These are phyloP conservation scores for Papiliotrema fonsecae DNA, from an alignment of 1,284 basidiomycete species.

Conservation along the genomic window DNA sequence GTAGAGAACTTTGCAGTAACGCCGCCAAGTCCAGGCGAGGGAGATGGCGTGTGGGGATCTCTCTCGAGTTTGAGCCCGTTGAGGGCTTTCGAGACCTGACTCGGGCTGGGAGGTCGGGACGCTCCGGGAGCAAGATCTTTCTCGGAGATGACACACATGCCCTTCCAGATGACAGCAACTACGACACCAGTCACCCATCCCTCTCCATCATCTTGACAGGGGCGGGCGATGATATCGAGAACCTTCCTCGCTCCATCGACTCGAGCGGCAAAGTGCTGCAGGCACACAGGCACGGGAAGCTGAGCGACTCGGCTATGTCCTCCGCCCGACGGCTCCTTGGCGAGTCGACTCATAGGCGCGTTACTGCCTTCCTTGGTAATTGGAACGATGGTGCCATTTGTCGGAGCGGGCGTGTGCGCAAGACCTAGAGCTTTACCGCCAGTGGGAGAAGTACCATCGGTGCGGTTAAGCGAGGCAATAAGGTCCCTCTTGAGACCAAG, in stretches of 20 bases:
- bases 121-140: slow-evolving; percentile 17
- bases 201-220: slow-evolving; percentile 47
- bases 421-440: slow-evolving; percentile 35
- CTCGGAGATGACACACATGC: slow-evolving; percentile 42
- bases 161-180: slow-evolving; percentile 47
- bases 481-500: slow-evolving; percentile 44
- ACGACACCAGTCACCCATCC: slow-evolving; percentile 48
- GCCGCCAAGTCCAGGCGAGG: slow-evolving; percentile 23
- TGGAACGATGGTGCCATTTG: slow-evolving; percentile 13
- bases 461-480: slow-evolving; percentile 30
- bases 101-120: slow-evolving; percentile 38
- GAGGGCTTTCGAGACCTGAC: slow-evolving; percentile 37
- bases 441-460: slow-evolving; percentile 30
- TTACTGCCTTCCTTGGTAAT: slow-evolving; percentile 31
- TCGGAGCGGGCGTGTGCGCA: slow-evolving; percentile 29
- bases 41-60: slow-evolving; percentile 14
- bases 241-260: slow-evolving; percentile 44
- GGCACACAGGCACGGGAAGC: slow-evolving; percentile 36
- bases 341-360: slow-evolving; percentile 22
- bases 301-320: slow-evolving; percentile 22
- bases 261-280: slow-evolving; percentile 46
- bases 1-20: slow-evolving; percentile 38
- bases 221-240: slow-evolving; percentile 40
- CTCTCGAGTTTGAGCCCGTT: slow-evolving; percentile 32
- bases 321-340: slow-evolving; percentile 35